phyloP scores from a whole-genome alignment of 2,329 filamentous ascomycete genomes.

The Xylaria arbuscula region DNA sequence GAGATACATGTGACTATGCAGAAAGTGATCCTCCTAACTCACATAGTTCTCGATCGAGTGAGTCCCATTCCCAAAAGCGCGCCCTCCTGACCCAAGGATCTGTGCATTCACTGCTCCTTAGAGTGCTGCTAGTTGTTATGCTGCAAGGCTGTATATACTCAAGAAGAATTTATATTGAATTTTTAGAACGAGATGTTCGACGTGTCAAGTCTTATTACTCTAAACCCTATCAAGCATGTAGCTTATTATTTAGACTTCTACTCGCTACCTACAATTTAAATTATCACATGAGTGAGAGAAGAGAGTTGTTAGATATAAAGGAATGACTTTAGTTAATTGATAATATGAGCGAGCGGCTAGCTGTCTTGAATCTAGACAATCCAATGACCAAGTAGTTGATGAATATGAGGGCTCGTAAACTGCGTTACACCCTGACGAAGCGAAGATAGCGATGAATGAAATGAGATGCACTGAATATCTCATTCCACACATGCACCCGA shows the following conservation, averaged over 20 bases:
- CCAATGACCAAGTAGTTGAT: slow-evolving; percentile 6
- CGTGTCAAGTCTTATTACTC: no score
- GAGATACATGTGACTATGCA: no score
- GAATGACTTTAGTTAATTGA: slow-evolving; percentile 26
- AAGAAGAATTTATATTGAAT: no score
- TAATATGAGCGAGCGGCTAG: slow-evolving; percentile 27
- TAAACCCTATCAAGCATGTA: not conserved
- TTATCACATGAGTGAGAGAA: not conserved
- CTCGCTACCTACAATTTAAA: not conserved
- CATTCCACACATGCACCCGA: not conserved
- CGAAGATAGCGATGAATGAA: not conserved
- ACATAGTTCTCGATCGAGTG: no score
- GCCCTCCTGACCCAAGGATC: no score
- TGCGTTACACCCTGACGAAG: slow-evolving; percentile 14
- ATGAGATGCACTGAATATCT: not conserved
- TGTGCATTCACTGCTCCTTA: no score
- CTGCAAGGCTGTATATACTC: no score
- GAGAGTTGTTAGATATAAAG: not conserved
- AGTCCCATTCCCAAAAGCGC: no score
- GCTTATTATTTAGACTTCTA: not conserved
- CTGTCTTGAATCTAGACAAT: slow-evolving; percentile 5
- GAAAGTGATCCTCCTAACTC: no score
- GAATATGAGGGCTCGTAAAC: not conserved
- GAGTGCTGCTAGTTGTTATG: no score
- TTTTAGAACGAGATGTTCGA: no score